Conservation (phyloP, 805 yeast genomes). For the Candida pini region DNA sequence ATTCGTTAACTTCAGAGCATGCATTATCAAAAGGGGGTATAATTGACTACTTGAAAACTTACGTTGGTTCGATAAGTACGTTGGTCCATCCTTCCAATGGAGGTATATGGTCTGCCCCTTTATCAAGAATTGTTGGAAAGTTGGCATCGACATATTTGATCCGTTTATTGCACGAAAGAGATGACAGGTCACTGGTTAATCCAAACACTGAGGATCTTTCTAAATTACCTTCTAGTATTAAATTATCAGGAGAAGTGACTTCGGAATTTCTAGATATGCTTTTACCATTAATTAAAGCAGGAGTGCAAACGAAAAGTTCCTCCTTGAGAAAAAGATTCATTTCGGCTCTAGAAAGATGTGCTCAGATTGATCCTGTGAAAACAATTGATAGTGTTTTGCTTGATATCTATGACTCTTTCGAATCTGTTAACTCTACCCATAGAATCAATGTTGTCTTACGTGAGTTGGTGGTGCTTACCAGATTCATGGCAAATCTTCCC, state of each 20-base stretch:
- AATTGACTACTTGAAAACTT: constrained; percentile 44
- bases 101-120: constrained; percentile 80
- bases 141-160: constrained; percentile 56
- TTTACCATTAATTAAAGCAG: constrained; percentile 52
- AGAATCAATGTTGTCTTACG: constrained; percentile 70
- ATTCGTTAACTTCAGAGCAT: constrained; percentile 51
- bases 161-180: constrained; percentile 47
- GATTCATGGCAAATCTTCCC: constrained; percentile 60
- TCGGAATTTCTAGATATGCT: constrained; percentile 32
- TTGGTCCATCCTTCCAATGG: constrained; percentile 87
- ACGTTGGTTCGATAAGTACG: constrained; percentile 68
- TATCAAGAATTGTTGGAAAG: constrained; percentile 60
- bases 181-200: constrained; percentile 23
- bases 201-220: constrained; percentile 20
- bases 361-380: constrained; percentile 51
- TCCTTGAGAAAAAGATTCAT: constrained; percentile 53
- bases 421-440: constrained; percentile 67
- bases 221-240: constrained; percentile 16
- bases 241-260: constrained; percentile 19
- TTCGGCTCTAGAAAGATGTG: constrained; percentile 54
- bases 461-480: constrained; percentile 56
- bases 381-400: constrained; percentile 50
- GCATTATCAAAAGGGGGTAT: constrained; percentile 39
- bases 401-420: constrained; percentile 74
- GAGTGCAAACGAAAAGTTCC: constrained; percentile 72